Conservation (phyloP, 306 rosid genomes). For the Vigna unguiculata region DNA sequence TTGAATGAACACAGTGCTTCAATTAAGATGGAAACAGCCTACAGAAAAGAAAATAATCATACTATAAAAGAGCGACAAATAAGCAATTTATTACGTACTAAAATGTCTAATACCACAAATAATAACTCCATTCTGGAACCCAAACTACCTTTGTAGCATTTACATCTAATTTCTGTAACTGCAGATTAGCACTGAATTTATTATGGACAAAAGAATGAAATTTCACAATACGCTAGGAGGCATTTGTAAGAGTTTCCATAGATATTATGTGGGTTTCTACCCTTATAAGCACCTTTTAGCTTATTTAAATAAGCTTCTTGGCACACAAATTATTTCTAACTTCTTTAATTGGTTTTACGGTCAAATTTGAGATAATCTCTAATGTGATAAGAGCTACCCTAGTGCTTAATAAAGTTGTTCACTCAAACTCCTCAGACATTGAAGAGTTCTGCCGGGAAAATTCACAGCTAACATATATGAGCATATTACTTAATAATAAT, state of each 20-base stretch:
- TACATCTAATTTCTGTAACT: constrained; percentile 1
- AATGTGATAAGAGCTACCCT: not conserved
- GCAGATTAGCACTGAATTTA: constrained; percentile 26
- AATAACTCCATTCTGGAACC: constrained; percentile 31
- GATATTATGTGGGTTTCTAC: not conserved
- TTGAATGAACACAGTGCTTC: constrained; percentile 80
- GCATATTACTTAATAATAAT: constrained; percentile 24
- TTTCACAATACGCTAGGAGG: constrained; percentile 15
- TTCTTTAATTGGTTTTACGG: not conserved
- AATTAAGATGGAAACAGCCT: constrained; percentile 83
- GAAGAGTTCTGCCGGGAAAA: constrained; percentile 2
- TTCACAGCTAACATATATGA: not conserved
- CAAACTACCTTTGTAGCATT: not conserved
- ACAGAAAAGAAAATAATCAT: constrained; percentile 40
- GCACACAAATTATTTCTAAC: not conserved
- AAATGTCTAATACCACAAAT: constrained; percentile 28
- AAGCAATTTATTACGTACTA: constrained; percentile 37
- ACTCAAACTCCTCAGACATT: constrained; percentile 8
- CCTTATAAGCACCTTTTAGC: not conserved
- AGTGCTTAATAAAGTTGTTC: not conserved
- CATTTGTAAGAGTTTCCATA: no score
- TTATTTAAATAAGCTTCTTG: constrained; percentile 6
- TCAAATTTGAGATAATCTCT: not conserved
- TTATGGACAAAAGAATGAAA: constrained; percentile 33
- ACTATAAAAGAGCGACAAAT: constrained; percentile 28